Evolutionary conservation across 768 basidiomycete genomes (phyloP).

Genomic region (Macrolepiota dolichaula): DNA sequence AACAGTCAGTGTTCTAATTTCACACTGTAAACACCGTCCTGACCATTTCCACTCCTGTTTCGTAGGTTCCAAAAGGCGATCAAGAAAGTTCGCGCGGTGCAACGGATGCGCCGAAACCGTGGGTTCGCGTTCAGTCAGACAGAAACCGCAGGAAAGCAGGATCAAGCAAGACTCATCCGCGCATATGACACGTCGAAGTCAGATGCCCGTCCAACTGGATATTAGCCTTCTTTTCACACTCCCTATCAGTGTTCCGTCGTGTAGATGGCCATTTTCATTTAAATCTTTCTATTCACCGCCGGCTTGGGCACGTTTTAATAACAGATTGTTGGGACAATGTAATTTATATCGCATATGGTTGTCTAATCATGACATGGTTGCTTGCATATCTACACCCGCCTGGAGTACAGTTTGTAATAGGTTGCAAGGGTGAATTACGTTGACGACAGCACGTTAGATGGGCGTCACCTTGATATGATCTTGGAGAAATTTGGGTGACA

Average conservation of each 20-base stretch:
- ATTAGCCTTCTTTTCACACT: slow-evolving; percentile 34
- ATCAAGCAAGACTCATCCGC: slow-evolving; percentile 81
- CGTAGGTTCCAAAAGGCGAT: slow-evolving; percentile 96
- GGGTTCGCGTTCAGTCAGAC: slow-evolving; percentile 99
- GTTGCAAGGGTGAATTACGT: neutral
- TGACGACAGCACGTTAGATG: neutral
- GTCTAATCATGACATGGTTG: slow-evolving; percentile 8
- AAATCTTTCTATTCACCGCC: neutral
- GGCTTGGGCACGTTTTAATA: neutral
- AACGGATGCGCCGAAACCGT: slow-evolving; percentile 92
- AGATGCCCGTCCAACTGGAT: slow-evolving; percentile 69
- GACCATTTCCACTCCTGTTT: slow-evolving; percentile 12
- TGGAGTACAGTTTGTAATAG: neutral
- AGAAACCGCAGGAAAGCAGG: slow-evolving; percentile 79
- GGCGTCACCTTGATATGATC: neutral
- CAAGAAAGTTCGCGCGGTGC: slow-evolving; percentile 98
- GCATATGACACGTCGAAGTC: slow-evolving; percentile 87
- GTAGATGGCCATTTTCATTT: slow-evolving; percentile 3
- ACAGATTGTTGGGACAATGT: slow-evolving; percentile 28
- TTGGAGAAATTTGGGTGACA: neutral
- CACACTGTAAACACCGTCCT: neutral
- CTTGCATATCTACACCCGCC: neutral
- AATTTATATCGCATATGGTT: slow-evolving; percentile 27
- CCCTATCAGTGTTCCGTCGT: slow-evolving; percentile 1
- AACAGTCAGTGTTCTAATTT: slow-evolving; percentile 63